Conservation (phyloP, 2,329 filamentous ascomycete genomes). For the Sarocladium kiliense region DNA sequence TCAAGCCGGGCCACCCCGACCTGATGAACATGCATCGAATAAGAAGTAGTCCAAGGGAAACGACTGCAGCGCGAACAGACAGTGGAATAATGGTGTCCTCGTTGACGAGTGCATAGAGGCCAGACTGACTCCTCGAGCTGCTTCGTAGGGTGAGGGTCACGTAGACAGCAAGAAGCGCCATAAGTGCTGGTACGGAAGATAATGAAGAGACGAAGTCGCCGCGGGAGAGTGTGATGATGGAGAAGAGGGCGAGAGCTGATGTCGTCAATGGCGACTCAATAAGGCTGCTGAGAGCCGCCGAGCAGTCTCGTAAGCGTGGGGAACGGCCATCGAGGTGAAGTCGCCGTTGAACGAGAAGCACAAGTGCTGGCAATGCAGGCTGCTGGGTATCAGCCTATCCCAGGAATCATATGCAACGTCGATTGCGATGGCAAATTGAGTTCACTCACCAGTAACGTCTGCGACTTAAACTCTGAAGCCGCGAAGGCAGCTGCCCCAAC, state of each 20-base stretch:
- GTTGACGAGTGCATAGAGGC: slow-evolving; percentile 18
- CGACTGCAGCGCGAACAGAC: slow-evolving; percentile 15
- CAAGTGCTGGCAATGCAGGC: slow-evolving; percentile 19
- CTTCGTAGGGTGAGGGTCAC: slow-evolving; percentile 14
- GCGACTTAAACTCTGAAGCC: neutral
- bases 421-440: slow-evolving; percentile 13
- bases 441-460: slow-evolving; percentile 8
- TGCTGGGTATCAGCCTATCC: slow-evolving; percentile 13
- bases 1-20: slow-evolving; percentile 14
- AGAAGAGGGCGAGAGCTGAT: neutral
- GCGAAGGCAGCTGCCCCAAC: slow-evolving; percentile 1
- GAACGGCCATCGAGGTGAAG: neutral
- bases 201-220: slow-evolving; percentile 18
- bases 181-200: slow-evolving; percentile 22
- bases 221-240: slow-evolving; percentile 19
- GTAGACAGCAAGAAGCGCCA: slow-evolving; percentile 24
- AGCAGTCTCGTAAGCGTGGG: neutral
- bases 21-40: slow-evolving; percentile 20
- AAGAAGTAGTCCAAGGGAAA: slow-evolving; percentile 15
- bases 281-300: neutral
- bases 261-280: slow-evolving; percentile 5
- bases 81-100: slow-evolving; percentile 17
- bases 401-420: slow-evolving; percentile 13
- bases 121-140: neutral
- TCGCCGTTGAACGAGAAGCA: slow-evolving; percentile 8